These are phyloP conservation scores for Bonia amplexicaulis DNA, from an alignment of 176 grass and related monocot species.

Conservation along the genomic window DNA sequence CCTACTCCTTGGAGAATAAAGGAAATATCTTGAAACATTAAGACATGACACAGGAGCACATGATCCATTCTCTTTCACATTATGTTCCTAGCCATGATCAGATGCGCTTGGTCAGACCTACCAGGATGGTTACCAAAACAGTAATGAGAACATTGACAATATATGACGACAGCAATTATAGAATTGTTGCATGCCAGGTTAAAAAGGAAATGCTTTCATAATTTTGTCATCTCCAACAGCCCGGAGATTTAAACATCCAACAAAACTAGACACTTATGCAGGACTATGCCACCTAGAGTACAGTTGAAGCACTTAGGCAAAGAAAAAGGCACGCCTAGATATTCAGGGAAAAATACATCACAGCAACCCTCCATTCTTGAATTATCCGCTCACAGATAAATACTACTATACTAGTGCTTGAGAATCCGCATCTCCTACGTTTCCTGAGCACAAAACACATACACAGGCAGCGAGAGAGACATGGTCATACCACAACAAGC, in stretches of 20 bases:
- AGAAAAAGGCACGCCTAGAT: too few relatives aligned
- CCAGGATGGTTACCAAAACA: conserved; percentile 39
- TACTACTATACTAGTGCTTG: neutral
- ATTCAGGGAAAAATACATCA: too few relatives aligned
- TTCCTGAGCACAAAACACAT: too few relatives aligned
- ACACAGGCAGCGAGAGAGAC: neutral
- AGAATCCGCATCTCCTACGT: too few relatives aligned
- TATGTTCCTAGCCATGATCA: conserved; percentile 50
- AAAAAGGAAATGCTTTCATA: neutral
- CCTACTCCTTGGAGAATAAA: neutral
- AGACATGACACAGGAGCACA: conserved; percentile 10
- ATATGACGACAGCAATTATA: neutral
- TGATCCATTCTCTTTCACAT: conserved; percentile 32
- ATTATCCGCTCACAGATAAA: too few relatives aligned
- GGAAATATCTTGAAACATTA: conserved; percentile 5
- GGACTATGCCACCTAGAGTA: neutral
- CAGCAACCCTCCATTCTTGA: too few relatives aligned
- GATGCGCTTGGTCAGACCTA: conserved; percentile 81
- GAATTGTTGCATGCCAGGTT: neutral
- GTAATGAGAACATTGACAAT: conserved; percentile 7
- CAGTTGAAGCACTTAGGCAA: neutral
- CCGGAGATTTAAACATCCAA: neutral
- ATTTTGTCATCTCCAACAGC: neutral
- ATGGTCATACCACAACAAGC: neutral
- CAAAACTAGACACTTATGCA: neutral